Conservation (phyloP, 805 yeast species). For the Scheffersomyces stipitis region DNA sequence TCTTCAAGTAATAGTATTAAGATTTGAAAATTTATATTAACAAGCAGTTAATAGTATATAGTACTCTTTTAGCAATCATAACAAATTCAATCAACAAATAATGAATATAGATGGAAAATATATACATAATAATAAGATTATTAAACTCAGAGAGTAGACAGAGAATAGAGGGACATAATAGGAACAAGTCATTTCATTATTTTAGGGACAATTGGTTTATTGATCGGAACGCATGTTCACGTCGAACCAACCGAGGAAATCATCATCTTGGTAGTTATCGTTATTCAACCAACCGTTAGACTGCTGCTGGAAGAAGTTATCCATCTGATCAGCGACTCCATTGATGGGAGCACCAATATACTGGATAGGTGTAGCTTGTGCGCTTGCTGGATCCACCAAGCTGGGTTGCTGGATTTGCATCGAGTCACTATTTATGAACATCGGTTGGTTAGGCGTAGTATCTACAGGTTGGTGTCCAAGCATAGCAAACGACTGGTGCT, state of each 20-base stretch:
- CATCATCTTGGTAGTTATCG: slow-evolving; percentile 60
- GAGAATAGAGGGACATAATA: background rate
- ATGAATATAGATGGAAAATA: background rate
- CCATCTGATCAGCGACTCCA: slow-evolving; percentile 38
- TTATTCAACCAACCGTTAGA: slow-evolving; percentile 84
- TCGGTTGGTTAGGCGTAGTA: background rate
- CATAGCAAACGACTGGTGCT: background rate
- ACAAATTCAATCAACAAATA: background rate
- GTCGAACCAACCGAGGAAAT: slow-evolving; percentile 93
- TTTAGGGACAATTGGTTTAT: too few species aligned
- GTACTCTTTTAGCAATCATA: background rate
- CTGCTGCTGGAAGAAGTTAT: slow-evolving; percentile 74
- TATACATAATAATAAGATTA: background rate
- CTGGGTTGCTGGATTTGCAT: background rate
- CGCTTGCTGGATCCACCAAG: background rate
- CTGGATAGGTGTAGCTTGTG: background rate
- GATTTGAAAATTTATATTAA: slow-evolving; percentile 3
- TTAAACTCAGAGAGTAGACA: background rate
- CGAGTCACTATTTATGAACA: background rate
- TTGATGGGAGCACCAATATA: slow-evolving; percentile 11
- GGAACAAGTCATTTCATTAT: too few species aligned
- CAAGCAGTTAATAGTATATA: slow-evolving; percentile 1
- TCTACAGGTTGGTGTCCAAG: background rate
- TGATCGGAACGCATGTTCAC: slow-evolving; percentile 43
- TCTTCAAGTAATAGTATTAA: too few species aligned